Percentiles rank a stretch among this genome's conserved stretches.
phyloP scores from a whole-genome alignment of 768 basidiomycete genomes.

The Mycena kentingensis region DNA sequence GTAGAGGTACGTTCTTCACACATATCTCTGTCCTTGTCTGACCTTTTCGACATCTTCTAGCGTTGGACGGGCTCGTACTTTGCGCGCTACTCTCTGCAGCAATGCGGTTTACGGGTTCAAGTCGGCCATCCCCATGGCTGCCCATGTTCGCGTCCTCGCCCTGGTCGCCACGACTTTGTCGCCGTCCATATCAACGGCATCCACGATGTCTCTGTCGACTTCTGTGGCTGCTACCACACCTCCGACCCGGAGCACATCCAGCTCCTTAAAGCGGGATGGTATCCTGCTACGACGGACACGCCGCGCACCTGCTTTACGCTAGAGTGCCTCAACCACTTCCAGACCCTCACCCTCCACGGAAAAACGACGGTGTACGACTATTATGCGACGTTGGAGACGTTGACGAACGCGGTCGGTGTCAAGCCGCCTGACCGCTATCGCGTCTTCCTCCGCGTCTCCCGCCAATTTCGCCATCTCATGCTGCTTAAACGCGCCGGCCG shows the following conservation, averaged over 20 bases:
- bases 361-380: slow-evolving; percentile 20
- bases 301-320: slow-evolving; percentile 2
- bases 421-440: slow-evolving; percentile 3
- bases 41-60: slow-evolving; percentile 11
- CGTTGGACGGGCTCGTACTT: slow-evolving; percentile 19
- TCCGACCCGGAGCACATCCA: slow-evolving; percentile 18
- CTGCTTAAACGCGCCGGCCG: slow-evolving; percentile 8
- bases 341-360: slow-evolving; percentile 9
- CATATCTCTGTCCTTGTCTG: neutral
- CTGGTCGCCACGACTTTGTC: slow-evolving; percentile 26
- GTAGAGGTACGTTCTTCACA: slow-evolving; percentile 16
- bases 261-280: slow-evolving; percentile 33
- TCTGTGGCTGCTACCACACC: slow-evolving; percentile 33
- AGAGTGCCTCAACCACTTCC: neutral
- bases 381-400: slow-evolving; percentile 9
- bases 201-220: slow-evolving; percentile 31
- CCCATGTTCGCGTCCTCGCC: slow-evolving; percentile 19
- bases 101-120: slow-evolving; percentile 27
- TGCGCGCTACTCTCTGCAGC: slow-evolving; percentile 4
- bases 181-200: slow-evolving; percentile 28
- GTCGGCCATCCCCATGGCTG: slow-evolving; percentile 20
- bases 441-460: neutral
- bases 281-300: slow-evolving; percentile 29
- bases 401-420: slow-evolving; percentile 12
- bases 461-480: slow-evolving; percentile 5